Evolutionary conservation across 805 yeast genomes (phyloP).

Genomic region (Lachancea waltii): DNA sequence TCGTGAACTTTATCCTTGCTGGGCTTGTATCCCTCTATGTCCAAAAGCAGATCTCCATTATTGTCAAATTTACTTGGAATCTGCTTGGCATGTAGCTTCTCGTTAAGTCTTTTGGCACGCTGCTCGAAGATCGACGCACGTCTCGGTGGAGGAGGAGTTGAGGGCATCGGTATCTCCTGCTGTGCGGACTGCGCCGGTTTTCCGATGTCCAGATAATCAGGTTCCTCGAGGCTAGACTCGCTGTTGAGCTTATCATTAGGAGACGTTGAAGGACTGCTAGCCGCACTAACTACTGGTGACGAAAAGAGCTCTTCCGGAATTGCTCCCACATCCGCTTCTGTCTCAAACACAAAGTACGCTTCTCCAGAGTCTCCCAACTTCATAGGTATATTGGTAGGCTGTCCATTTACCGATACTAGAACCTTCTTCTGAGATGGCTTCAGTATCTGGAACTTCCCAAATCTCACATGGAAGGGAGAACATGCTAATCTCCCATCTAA

Average conservation of each 20-base stretch:
- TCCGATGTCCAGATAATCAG: conserved; percentile 30
- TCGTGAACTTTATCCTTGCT: conserved; percentile 69
- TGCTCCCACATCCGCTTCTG: conserved; percentile 47
- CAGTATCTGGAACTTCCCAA: conserved; percentile 87
- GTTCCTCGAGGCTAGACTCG: conserved; percentile 24
- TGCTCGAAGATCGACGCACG: conserved; percentile 18
- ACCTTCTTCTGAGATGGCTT: conserved; percentile 95
- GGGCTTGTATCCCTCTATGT: conserved; percentile 94
- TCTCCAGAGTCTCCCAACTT: conserved; percentile 97
- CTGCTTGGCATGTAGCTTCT: conserved; percentile 58
- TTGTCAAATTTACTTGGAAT: conserved; percentile 84
- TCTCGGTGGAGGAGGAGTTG: conserved; percentile 7
- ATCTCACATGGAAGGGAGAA: conserved; percentile 94
- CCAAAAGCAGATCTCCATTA: conserved; percentile 84
- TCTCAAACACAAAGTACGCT: conserved; percentile 93
- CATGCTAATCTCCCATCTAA: conserved; percentile 72
- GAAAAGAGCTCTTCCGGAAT: conserved; percentile 77
- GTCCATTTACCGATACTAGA: conserved; percentile 79
- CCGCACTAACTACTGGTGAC: conserved; percentile 73
- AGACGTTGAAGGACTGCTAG: conserved; percentile 50
- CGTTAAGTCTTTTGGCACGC: conserved; percentile 42
- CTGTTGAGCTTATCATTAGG: conserved; percentile 9
- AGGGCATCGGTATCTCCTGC: conserved; percentile 3
- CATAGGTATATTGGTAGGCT: conserved; percentile 81
- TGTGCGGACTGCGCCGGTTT: conserved; percentile 6